Evolutionary conservation across 768 basidiomycete genomes (phyloP).

Genomic region (Suillus hirtellus): DNA sequence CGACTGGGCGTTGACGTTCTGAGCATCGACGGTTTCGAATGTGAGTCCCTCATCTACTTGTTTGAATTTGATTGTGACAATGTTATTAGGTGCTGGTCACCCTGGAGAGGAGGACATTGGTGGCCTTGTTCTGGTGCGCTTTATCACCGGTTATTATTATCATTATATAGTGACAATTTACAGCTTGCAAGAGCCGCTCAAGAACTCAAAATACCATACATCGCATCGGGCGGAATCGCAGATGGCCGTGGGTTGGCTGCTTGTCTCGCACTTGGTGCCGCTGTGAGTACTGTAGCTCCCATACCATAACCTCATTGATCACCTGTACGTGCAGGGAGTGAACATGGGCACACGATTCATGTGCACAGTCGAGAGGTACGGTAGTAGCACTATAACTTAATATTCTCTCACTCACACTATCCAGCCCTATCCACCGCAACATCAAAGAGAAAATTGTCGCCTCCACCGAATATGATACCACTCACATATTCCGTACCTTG

Average conservation of each 20-base stretch:
- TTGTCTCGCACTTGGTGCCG: constrained; percentile 78
- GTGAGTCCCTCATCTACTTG: constrained; percentile 39
- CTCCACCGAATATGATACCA: constrained; percentile 79
- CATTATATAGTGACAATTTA: constrained; percentile 1
- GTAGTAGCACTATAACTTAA: neutral
- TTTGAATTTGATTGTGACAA: constrained; percentile 11
- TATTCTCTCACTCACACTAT: neutral
- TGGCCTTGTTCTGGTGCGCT: constrained; percentile 71
- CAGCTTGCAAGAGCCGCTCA: constrained; percentile 86
- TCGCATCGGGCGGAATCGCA: constrained; percentile 90
- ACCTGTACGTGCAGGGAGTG: constrained; percentile 52
- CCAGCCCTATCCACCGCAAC: constrained; percentile 82
- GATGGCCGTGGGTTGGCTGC: constrained; percentile 84
- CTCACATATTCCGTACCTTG: constrained; percentile 89
- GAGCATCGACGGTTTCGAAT: constrained; percentile 92
- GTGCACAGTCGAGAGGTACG: constrained; percentile 82
- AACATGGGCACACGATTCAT: constrained; percentile 94
- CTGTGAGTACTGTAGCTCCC: constrained; percentile 45
- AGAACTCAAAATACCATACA: constrained; percentile 80
- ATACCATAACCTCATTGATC: neutral
- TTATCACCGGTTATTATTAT: neutral
- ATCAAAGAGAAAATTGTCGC: constrained; percentile 90
- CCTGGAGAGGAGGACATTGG: constrained; percentile 95
- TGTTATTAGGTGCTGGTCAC: constrained; percentile 78
- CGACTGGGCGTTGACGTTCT: constrained; percentile 82